Conservation (phyloP, 352 stramenopile genomes). For the Globisporangium perplexum region DNA sequence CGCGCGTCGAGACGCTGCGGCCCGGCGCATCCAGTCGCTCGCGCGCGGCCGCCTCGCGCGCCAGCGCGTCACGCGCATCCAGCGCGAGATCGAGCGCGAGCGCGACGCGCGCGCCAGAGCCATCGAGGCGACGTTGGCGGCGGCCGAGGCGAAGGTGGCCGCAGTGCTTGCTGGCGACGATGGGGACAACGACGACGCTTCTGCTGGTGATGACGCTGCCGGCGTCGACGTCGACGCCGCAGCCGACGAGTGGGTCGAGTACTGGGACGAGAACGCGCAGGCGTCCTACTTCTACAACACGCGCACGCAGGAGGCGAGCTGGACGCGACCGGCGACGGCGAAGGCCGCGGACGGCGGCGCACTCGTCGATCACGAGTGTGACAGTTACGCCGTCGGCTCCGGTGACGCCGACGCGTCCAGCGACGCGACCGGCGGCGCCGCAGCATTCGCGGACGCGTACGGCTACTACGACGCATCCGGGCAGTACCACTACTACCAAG, state of each 20-base stretch:
- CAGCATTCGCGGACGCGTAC: conserved; percentile 64
- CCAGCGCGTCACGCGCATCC: conserved; percentile 41
- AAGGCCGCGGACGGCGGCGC: conserved; percentile 36
- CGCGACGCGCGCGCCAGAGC: conserved; percentile 47
- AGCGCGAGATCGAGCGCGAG: conserved; percentile 61
- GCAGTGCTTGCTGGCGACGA: conserved; percentile 21
- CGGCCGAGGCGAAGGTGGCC: conserved; percentile 47
- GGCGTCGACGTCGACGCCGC: conserved; percentile 6
- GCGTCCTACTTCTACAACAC: conserved; percentile 90
- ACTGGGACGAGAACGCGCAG: conserved; percentile 87
- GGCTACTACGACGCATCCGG: conserved; percentile 79
- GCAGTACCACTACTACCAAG: conserved; percentile 82
- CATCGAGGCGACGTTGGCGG: conserved; percentile 53
- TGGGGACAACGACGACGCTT: conserved; percentile 3
- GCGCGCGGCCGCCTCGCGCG: conserved; percentile 56
- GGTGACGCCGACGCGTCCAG: conserved; percentile 16
- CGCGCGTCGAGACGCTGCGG: conserved; percentile 36
- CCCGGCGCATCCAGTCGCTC: conserved; percentile 50
- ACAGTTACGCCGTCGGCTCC: conserved; percentile 21
- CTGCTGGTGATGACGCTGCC: conserved; percentile 1
- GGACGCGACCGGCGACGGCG: conserved; percentile 52
- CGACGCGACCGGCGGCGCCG: conserved; percentile 1
- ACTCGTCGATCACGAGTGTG: conserved; percentile 41
- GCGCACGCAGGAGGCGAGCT: conserved; percentile 81
- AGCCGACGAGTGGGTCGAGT: conserved; percentile 82